Evolutionary conservation across 116 monocot species (phyloP), one percentile per base, ranked within the genome.

Genomic region (Thalassia testudinum): DNA sequence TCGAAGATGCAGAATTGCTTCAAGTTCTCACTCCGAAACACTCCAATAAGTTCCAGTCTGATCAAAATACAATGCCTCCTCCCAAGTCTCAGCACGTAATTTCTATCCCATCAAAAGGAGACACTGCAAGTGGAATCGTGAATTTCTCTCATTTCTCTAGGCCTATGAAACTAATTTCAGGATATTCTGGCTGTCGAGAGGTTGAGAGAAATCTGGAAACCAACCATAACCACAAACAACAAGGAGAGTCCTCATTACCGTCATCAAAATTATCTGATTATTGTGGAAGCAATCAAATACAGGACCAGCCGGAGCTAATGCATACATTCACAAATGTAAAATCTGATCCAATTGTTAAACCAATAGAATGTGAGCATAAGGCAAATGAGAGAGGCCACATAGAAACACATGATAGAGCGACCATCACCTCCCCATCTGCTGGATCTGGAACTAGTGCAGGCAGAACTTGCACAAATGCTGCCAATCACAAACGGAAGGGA

Each of bases 221-320:
- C 49, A 34, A 34, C 30, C 6, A 34, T 5, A 34, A 6, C 1
- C 59, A 49, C 17, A 64, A 59, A 27, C 57, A 24, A 12, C 30
- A 37, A 18, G 75, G 63, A 23, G 49, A 55, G 49, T 59, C 68
- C 20, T 69, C 77, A 24, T 77, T 77, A 0, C 61, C 54, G 54
- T 54, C 44, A 14, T 63, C 77, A 15, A 64, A 76, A 47, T 60
- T 60, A 34, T 75, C 80, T 5, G 72, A 72, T 49, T 54, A 64
- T 62, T 82, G 68, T 44, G 71, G 69, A 21, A 78, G 73, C 63
- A 76, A 81, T 44, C 73, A 72, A 54, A 50, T 68, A 48, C 66
- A 62, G 12, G 57, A 66, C 24, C 42, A 22, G 43, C 50, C 30
- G 7, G 66, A 60, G 24, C 4, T 22, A 5, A 52, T 54, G 15